These are phyloP conservation scores for Aspergillus glaucus DNA, from an alignment of 2,329 filamentous ascomycete species.

Conservation along the genomic window DNA sequence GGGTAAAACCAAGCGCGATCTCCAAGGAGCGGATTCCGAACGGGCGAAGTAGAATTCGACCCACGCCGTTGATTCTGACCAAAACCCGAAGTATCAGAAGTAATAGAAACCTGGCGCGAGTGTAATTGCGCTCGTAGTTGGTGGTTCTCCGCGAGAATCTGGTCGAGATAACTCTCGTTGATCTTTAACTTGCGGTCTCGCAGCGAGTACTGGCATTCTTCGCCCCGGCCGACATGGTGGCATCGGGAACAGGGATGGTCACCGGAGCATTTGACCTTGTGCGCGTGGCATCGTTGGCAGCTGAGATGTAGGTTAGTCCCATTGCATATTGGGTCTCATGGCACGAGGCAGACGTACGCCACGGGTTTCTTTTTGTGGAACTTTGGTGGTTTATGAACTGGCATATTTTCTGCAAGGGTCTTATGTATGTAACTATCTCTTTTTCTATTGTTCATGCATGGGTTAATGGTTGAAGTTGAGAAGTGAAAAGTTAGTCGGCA, in stretches of 20 bases:
- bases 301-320: conserved; percentile 2
- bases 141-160: conserved; percentile 14
- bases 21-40: conserved; percentile 17
- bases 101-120: too few species aligned
- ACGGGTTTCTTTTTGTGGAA: conserved; percentile 10
- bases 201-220: conserved; percentile 29
- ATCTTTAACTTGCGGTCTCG: conserved; percentile 34
- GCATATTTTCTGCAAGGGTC: conserved; percentile 1
- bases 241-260: conserved; percentile 36
- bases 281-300: conserved; percentile 35
- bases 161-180: conserved; percentile 12
- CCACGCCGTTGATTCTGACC: too few species aligned
- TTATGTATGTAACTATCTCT: too few species aligned
- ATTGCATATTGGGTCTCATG: background rate
- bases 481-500: background rate
- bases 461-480: background rate
- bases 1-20: conserved; percentile 24
- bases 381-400: conserved; percentile 4
- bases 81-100: too few species aligned
- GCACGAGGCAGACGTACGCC: conserved; percentile 5
- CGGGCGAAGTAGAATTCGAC: background rate
- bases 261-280: conserved; percentile 41
- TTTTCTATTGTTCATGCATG: background rate
- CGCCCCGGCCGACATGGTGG: conserved; percentile 20
- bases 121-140: conserved; percentile 5